Conservation (phyloP, 2,329 filamentous ascomycete genomes). For the Coniochaeta sp. region DNA sequence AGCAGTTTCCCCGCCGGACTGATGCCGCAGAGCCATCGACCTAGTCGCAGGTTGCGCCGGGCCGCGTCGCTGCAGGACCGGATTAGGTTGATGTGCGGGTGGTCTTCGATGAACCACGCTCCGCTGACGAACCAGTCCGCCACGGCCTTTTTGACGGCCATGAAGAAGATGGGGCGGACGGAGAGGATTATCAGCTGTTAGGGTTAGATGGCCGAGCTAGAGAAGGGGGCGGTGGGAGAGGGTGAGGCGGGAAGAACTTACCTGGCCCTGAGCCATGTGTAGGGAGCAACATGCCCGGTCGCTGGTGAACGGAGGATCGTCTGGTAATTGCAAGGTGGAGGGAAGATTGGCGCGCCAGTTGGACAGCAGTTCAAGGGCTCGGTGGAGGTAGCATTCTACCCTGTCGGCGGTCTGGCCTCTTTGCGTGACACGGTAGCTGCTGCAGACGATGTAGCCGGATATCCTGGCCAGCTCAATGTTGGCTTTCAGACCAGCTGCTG, state of each 20-base stretch:
- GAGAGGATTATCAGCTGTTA: conserved; percentile 40
- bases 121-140: conserved; percentile 29
- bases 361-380: conserved; percentile 32
- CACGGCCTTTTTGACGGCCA: conserved; percentile 38
- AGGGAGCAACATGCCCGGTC: conserved; percentile 37
- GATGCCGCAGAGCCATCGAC: conserved; percentile 28
- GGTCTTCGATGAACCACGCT: conserved; percentile 18
- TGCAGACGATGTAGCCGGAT: conserved; percentile 39
- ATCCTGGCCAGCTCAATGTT: conserved; percentile 40
- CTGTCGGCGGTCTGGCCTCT: conserved; percentile 16
- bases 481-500: conserved; percentile 34
- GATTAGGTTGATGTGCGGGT: conserved; percentile 23
- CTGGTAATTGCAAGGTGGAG: conserved; percentile 26
- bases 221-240: no score
- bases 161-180: conserved; percentile 39
- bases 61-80: conserved; percentile 35
- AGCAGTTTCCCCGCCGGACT: conserved; percentile 32
- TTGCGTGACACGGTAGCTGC: conserved; percentile 35
- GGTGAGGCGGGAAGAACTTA: conserved; percentile 14
- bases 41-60: conserved; percentile 37
- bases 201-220: no score
- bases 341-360: conserved; percentile 33
- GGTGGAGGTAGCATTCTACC: conserved; percentile 26
- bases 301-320: conserved; percentile 22
- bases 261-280: conserved; percentile 43